Evolutionary conservation across 805 yeast genomes (phyloP), one percentile per base, ranked within the genome.

Genomic region (Ogataea neopini): DNA sequence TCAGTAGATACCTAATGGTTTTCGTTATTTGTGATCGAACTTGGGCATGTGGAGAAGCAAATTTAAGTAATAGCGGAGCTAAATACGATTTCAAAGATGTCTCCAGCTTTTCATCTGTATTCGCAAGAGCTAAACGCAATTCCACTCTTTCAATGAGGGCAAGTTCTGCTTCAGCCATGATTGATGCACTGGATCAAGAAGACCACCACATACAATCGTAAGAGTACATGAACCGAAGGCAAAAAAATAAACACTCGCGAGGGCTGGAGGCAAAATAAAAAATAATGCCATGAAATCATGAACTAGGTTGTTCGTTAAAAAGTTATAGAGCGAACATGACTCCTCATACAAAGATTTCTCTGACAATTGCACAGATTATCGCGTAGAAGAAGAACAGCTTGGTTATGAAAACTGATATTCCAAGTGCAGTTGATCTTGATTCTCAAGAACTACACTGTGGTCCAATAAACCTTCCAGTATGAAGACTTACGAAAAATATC

Each of bases 121-220:
- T 79, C 0, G 97, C 88, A 35, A 92, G 69, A 1, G 95, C 92
- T 15, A 92, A 73, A 33, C 88, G 72, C 41, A 91, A 76, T 64
- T 91, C 97, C 1, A 88, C 97, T 61, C 83, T 86, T 58, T 83
- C 82, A 32, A 88, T 75, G 47, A 87, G 67, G 1, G 77, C 73
- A 40, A 83, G 64, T 58, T 88, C 95, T 30, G 75, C 68, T 34
- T 67, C 73, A 11, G 61, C 53, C 62, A 59, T 54, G 18, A 4
- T 23, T 18, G 14, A 30, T 30, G 34, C 8, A 5, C 8, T 6
- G 8, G 8, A 5, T 22, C 8, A 6, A 6, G 25, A 6, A 22
- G 25, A 22, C 25, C 25, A 8, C 25, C 25, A 22, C 25, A 22
- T 22, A 22, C 25, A 8, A 5, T 22, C 7, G 25, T 5, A 22